phyloP scores from a whole-genome alignment of 495 filamentous ascomycete genomes.

The Aspergillus affinis region DNA sequence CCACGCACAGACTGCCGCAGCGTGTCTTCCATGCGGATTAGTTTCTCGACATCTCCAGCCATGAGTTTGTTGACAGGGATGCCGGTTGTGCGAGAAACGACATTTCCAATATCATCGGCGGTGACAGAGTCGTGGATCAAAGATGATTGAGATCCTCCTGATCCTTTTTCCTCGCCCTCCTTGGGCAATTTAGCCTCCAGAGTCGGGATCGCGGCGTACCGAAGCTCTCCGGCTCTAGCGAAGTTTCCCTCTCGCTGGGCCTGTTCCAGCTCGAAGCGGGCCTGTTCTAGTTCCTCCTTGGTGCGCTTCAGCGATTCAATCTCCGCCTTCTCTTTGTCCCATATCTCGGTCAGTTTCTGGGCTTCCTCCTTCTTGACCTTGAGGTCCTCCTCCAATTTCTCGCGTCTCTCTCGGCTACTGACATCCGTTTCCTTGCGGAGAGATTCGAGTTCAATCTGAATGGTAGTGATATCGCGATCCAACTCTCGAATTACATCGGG shows the following conservation, averaged over 20 bases:
- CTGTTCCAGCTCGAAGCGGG: conserved; percentile 78
- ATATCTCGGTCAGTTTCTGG: conserved; percentile 65
- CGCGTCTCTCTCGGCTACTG: conserved; percentile 80
- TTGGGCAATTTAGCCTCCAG: conserved; percentile 78
- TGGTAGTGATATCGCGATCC: conserved; percentile 92
- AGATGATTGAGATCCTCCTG: conserved; percentile 43
- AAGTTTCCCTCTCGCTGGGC: conserved; percentile 93
- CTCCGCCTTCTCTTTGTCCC: conserved; percentile 86
- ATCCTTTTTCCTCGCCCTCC: conserved; percentile 56
- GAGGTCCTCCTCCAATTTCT: conserved; percentile 74
- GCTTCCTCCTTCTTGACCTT: conserved; percentile 72
- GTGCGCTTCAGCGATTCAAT: conserved; percentile 82
- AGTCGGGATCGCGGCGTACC: conserved; percentile 80
- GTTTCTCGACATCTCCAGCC: conserved; percentile 85
- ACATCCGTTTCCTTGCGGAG: conserved; percentile 92
- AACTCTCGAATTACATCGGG: conserved; percentile 88
- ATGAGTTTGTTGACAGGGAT: conserved; percentile 91
- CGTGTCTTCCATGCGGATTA: conserved; percentile 92
- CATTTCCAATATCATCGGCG: conserved; percentile 87
- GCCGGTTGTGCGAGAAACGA: conserved; percentile 87
- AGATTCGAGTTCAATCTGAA: conserved; percentile 96
- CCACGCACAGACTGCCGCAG: conserved; percentile 82
- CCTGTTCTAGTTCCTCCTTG: conserved; percentile 81
- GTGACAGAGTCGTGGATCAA: conserved; percentile 92
- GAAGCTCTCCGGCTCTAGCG: conserved; percentile 78